Base-by-base conservation (phyloP, 345 rosid genomes). In the Pistacia vera region DNA sequence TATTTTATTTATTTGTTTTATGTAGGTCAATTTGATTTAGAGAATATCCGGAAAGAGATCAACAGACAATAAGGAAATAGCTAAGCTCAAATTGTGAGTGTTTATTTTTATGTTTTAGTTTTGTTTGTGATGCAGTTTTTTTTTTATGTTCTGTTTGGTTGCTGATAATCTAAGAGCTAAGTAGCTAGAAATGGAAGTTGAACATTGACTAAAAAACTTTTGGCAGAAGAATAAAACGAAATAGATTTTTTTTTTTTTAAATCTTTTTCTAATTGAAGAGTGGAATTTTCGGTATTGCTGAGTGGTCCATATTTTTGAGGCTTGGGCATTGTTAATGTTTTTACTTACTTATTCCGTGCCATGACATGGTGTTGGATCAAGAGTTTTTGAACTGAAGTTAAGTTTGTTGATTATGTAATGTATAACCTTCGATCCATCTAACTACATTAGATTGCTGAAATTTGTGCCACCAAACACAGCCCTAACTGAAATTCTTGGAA, bases 21-120 rank as follows among this genome's bases (percentile, higher is more conserved):
- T 74, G 62, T 79, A 95, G 97, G 93, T 71, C 93, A 90, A 70
- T 95, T 58, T 67, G 95, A 91, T 80, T 83, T 90, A 30, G 97
- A 95, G 35, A 79, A 71, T 54, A 83, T 83, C 69, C 83, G 97
- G 0, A 89, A 86, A 76, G 97, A 91, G 56, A 84, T 93, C 71
- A 95, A 93, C 77, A 85, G 81, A 82, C 63, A 91, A 89, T 76
- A 95, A 93, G 77, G 78, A 81, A 77, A 85, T 95, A 2, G 97
- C 92, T 51, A 84, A 91, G 74, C 91, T 91, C 63, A 93, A 85
- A 79, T 93, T 51, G 98, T 93, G 54, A 86, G 93, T 76, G 28
- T 13, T 38, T 20, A 0, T 4, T 25, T 55, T 12, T 8, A 13
- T 18, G 17, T 0, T 18, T 6, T 46, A 16, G 35, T 14, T 3